These are phyloP conservation scores for Breviolum minutum DNA, from an alignment of 73 alveolate genomes.

Conservation along the genomic window DNA sequence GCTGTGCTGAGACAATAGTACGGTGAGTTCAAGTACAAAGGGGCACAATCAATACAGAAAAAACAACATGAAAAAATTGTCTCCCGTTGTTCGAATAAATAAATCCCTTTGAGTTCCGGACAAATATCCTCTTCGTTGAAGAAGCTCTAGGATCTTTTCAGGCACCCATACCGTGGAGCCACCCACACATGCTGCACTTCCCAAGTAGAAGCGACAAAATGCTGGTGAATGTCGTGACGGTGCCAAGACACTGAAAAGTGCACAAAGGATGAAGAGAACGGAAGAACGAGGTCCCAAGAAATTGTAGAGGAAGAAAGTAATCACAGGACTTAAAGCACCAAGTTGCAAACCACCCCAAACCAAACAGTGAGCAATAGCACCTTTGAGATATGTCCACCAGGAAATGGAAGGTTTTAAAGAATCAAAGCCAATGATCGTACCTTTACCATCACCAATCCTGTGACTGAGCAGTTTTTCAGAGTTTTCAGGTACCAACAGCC, in stretches of 20 bases:
- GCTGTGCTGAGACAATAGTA: background rate
- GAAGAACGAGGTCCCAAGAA: background rate
- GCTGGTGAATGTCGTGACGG: conserved; percentile 36
- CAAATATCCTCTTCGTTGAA: conserved; percentile 42
- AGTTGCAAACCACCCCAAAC: conserved; percentile 80
- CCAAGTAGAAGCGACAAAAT: conserved; percentile 82
- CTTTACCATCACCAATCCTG: conserved; percentile 30
- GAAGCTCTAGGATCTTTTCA: conserved; percentile 27
- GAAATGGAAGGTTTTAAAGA: background rate
- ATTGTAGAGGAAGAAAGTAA: background rate
- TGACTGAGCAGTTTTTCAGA: conserved; percentile 56
- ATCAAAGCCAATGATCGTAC: background rate
- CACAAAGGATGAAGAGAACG: background rate
- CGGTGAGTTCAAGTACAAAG: background rate
- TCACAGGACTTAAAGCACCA: conserved; percentile 63
- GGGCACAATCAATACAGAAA: background rate
- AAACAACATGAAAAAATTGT: background rate
- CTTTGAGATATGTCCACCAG: background rate
- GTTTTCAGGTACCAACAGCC: background rate
- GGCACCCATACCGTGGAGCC: conserved; percentile 89
- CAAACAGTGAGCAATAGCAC: conserved; percentile 56
- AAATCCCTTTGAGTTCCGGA: background rate
- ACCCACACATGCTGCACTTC: conserved; percentile 46
- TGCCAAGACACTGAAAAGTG: conserved; percentile 27
- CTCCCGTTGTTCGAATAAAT: background rate